Evolutionary conservation across 345 rosid genomes (phyloP).

Genomic region (Rhodamnia rubescens): DNA sequence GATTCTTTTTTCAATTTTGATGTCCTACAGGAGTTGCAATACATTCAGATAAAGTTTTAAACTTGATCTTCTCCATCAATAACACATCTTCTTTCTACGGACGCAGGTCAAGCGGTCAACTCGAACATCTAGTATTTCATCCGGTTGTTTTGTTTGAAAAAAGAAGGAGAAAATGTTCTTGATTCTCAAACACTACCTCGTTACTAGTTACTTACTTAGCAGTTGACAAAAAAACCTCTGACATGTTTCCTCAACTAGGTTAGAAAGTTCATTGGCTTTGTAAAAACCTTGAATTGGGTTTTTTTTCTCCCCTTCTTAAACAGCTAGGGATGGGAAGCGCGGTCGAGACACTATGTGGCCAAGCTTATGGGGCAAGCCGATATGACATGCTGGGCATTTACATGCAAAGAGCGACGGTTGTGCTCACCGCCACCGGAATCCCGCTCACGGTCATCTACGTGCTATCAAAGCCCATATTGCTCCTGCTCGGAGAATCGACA

Average conservation of each 20-base stretch:
- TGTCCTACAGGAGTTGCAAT: not conserved
- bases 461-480: constrained; percentile 43
- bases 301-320: not conserved
- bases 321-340: constrained; percentile 92
- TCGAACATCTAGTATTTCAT: not conserved
- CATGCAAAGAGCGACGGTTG: constrained; percentile 69
- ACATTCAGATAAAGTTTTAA: not conserved
- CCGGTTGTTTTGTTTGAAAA: not conserved
- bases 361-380: constrained; percentile 60
- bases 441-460: constrained; percentile 43
- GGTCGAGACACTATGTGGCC: constrained; percentile 90
- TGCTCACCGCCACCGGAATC: constrained; percentile 43
- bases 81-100: not conserved
- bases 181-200: not conserved
- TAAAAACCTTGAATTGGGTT: not conserved
- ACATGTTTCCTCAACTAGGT: not conserved
- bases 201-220: not conserved
- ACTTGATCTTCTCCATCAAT: not conserved
- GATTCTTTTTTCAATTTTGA: not conserved
- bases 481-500: constrained; percentile 45
- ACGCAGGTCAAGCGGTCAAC: not conserved
- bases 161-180: not conserved
- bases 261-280: not conserved
- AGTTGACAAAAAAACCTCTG: not conserved
- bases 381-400: constrained; percentile 65